Percentiles rank a stretch among this genome's conserved stretches.
phyloP scores from a whole-genome alignment of 1,284 basidiomycete genomes.

The Athelia psychrophila region DNA sequence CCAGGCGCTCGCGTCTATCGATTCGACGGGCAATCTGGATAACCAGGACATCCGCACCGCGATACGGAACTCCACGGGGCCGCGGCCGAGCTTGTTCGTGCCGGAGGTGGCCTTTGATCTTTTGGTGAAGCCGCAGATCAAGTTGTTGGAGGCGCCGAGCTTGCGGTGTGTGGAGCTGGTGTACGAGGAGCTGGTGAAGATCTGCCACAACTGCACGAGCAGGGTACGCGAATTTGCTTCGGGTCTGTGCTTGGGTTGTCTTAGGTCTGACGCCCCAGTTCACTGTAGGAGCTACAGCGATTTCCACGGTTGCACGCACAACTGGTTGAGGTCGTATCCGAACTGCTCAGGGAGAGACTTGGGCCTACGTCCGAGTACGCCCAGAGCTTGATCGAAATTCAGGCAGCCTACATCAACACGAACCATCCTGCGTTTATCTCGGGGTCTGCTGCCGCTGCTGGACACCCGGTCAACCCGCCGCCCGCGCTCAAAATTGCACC shows the following conservation, averaged over 20 bases:
- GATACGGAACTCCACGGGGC: conserved; percentile 97
- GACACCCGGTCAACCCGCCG: conserved; percentile 37
- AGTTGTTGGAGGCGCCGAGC: conserved; percentile 91
- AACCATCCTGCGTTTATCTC: conserved; percentile 91
- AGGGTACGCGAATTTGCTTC: conserved; percentile 44
- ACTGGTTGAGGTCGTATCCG: conserved; percentile 96
- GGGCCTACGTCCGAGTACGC: conserved; percentile 97
- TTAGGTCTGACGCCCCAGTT: neutral
- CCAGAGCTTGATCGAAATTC: conserved; percentile 94
- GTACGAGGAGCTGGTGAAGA: conserved; percentile 99
- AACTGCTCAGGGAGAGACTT: conserved; percentile 91
- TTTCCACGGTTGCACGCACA: conserved; percentile 95
- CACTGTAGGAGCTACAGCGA: conserved; percentile 85
- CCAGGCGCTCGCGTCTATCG: conserved; percentile 85
- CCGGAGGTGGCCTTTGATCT: conserved; percentile 98
- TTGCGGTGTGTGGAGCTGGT: conserved; percentile 97
- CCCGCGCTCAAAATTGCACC: conserved; percentile 37
- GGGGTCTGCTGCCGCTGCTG: conserved; percentile 59
- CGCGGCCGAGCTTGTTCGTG: conserved; percentile 93
- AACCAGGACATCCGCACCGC: conserved; percentile 97
- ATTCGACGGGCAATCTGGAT: conserved; percentile 89
- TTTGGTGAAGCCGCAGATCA: conserved; percentile 98
- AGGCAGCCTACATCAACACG: conserved; percentile 99
- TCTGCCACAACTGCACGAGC: conserved; percentile 98
- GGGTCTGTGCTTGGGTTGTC: conserved; percentile 1